phyloP scores from a whole-genome alignment of 768 basidiomycete species.

The Hypsizygus marmoreus region DNA sequence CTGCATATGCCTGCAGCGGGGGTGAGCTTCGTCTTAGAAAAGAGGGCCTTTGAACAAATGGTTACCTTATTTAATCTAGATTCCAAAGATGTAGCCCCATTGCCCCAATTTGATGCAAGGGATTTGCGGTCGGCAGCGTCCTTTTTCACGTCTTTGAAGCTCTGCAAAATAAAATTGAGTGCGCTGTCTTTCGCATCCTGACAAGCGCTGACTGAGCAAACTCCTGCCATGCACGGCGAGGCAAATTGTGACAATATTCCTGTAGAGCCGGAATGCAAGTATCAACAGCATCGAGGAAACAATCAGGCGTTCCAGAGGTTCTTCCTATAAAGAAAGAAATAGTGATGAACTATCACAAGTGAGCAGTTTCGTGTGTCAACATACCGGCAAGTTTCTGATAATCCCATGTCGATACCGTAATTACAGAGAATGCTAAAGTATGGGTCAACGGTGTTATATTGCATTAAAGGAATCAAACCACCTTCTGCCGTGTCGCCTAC shows the following conservation, averaged over 20 bases:
- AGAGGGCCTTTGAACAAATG: too few relatives aligned
- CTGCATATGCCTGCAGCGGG: not conserved
- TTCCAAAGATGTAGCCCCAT: not conserved
- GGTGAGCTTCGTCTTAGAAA: not conserved
- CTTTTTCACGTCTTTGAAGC: not conserved
- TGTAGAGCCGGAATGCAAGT: conserved; percentile 7
- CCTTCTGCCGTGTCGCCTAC: too few relatives aligned
- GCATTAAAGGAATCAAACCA: too few relatives aligned
- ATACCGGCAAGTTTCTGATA: not conserved
- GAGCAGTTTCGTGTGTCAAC: not conserved
- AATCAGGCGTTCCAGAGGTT: not conserved
- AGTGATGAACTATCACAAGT: not conserved
- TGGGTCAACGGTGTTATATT: too few relatives aligned
- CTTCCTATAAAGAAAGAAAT: not conserved
- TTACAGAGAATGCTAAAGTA: not conserved
- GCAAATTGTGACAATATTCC: conserved; percentile 1
- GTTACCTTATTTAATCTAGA: not conserved
- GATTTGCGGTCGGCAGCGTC: conserved; percentile 1
- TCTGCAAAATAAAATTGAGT: conserved; percentile 4
- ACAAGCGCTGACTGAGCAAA: conserved; percentile 3
- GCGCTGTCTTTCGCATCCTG: not conserved
- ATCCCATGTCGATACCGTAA: conserved; percentile 4
- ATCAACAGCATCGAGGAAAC: conserved; percentile 3
- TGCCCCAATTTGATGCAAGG: conserved; percentile 4
- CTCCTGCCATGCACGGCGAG: not conserved